Conservation (phyloP, 805 yeast genomes). For the Yamadazyma philogaea region DNA sequence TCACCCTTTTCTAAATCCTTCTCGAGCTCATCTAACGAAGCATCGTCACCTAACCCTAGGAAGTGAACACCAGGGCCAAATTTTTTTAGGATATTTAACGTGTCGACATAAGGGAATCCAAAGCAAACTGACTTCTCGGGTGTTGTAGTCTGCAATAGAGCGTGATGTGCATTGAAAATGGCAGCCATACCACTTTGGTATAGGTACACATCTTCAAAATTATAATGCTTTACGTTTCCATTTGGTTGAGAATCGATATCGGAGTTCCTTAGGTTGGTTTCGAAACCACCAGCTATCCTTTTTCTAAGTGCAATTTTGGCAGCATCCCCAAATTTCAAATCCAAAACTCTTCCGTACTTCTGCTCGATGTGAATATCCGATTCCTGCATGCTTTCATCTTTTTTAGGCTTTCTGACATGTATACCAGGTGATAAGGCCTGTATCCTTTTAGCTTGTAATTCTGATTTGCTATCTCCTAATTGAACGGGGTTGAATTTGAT, state of each 20-base stretch:
- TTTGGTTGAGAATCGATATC: constrained; percentile 20
- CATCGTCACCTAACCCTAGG: constrained; percentile 79
- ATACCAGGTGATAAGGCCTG: constrained; percentile 15
- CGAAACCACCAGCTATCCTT: constrained; percentile 69
- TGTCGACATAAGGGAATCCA: constrained; percentile 96
- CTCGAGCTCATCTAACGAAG: constrained; percentile 64
- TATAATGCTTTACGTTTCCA: constrained; percentile 13
- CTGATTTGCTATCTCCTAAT: constrained; percentile 24
- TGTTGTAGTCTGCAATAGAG: constrained; percentile 33
- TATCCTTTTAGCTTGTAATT: constrained; percentile 24
- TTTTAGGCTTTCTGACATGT: constrained; percentile 5
- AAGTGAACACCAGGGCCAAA: constrained; percentile 92
- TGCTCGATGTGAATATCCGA: constrained; percentile 74
- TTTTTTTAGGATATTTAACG: constrained; percentile 77
- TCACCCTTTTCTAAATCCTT: constrained; percentile 53
- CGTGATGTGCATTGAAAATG: constrained; percentile 76
- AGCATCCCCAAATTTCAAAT: constrained; percentile 66
- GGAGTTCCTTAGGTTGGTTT: constrained; percentile 29
- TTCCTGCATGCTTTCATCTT: constrained; percentile 43
- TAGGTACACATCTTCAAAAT: constrained; percentile 71
- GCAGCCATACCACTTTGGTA: constrained; percentile 94
- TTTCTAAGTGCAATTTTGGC: constrained; percentile 74
- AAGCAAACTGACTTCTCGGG: constrained; percentile 76
- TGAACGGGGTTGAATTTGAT: constrained; percentile 11
- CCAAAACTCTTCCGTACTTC: constrained; percentile 85